A percentile compares a stretch with the other conserved stretches of the same genome.
These are phyloP conservation scores for Chloranthus sessilifolius DNA, from an alignment of 164 flowering plant genomes.

Conservation along the genomic window DNA sequence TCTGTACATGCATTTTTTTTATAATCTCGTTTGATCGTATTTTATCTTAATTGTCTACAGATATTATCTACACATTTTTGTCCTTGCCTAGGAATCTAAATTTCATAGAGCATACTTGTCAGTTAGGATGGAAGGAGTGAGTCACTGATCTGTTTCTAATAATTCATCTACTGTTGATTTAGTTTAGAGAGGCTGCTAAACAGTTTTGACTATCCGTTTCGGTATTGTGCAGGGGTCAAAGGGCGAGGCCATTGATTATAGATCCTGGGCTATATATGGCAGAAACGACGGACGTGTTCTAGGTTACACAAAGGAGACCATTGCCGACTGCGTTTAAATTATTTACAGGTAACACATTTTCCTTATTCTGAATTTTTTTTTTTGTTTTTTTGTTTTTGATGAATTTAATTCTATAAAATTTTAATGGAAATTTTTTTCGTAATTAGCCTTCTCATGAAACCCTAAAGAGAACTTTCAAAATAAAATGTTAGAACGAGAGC, in stretches of 20 bases:
- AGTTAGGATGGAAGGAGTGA: constrained; percentile 88
- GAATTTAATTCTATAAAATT: too few species aligned
- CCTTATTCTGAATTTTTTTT: too few species aligned
- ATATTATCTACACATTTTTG: constrained; percentile 63
- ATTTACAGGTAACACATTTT: constrained; percentile 82
- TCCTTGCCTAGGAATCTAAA: constrained; percentile 53
- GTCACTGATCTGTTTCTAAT: constrained; percentile 19
- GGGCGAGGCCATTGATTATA: constrained; percentile 85
- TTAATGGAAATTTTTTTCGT: too few species aligned
- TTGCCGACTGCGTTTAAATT: constrained; percentile 75
- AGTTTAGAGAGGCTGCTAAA: too few species aligned
- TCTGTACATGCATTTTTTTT: not conserved
- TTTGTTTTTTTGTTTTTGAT: too few species aligned
- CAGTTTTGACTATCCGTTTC: not conserved
- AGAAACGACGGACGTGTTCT: constrained; percentile 52
- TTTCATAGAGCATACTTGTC: constrained; percentile 87
- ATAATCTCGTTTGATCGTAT: not conserved
- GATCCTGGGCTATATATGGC: constrained; percentile 78
- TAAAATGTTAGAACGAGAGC: too few species aligned
- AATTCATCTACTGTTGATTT: too few species aligned
- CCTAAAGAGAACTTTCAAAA: too few species aligned
- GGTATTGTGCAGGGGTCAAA: constrained; percentile 45
- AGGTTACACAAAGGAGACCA: constrained; percentile 48
- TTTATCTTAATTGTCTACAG: constrained; percentile 34
- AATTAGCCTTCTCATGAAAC: too few species aligned